A percentile compares a stretch with the other conserved stretches of the same genome.
Evolutionary conservation across 2,329 filamentous ascomycete species (phyloP).

Genomic region (Penicillium sp.): DNA sequence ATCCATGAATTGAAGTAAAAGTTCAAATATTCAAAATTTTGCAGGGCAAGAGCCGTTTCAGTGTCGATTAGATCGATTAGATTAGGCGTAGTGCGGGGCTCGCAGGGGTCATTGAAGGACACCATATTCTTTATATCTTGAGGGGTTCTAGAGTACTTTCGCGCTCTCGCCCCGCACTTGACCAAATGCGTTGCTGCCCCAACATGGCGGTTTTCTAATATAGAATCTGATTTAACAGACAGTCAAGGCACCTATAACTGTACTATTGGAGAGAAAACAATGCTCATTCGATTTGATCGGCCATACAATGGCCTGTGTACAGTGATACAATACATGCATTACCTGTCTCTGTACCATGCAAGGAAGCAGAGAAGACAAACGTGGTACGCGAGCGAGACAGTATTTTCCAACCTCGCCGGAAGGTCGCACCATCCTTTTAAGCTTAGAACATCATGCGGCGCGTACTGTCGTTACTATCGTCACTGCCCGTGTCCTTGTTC

Average conservation of each 20-base stretch:
- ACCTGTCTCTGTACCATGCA: neutral
- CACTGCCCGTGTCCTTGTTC: slow-evolving; percentile 34
- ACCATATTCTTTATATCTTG: neutral
- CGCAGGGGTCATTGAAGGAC: neutral
- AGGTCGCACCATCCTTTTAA: neutral
- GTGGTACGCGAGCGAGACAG: neutral
- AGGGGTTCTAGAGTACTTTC: neutral
- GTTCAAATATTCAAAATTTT: slow-evolving; percentile 22
- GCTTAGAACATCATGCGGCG: slow-evolving; percentile 30
- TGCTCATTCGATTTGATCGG: slow-evolving; percentile 8
- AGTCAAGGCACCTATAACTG: neutral
- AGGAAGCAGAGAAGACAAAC: neutral
- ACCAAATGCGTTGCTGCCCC: neutral
- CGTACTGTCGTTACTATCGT: slow-evolving; percentile 35
- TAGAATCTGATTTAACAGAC: no score
- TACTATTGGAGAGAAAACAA: neutral
- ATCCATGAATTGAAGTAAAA: slow-evolving; percentile 40
- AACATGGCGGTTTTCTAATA: neutral
- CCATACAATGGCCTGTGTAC: slow-evolving; percentile 6
- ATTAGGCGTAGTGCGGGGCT: neutral
- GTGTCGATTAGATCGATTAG: neutral
- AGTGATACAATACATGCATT: slow-evolving; percentile 19
- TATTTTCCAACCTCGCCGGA: neutral
- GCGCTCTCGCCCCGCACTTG: neutral
- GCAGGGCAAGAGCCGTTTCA: neutral